Base-by-base conservation (phyloP, 73 alveolate genomes). In the Paramecium primaurelia region DNA sequence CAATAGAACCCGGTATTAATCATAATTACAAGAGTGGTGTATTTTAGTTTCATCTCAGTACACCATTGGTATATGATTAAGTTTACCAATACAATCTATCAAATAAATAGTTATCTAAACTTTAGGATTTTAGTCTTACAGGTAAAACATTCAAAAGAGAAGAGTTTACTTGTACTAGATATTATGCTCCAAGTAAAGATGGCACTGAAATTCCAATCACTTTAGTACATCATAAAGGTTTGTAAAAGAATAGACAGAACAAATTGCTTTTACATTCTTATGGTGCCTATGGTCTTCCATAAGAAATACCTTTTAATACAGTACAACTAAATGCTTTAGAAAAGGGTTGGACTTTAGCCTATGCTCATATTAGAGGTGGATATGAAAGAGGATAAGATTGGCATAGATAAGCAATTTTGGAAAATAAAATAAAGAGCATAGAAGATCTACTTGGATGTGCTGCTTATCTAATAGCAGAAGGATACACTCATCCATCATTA, bases 341-440 rank as follows among this genome's bases (percentile, higher is more conserved):
- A 51, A 92, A 92, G 59, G 98, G 96, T 14, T 97, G 98, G 98
- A 93, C 94, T 14, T 71, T 97, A n/a, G 99, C 98, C 8, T 59
- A 71, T 60, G 97, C 99, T 12, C 97, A 96, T 89, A 97, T 97
- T 4, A 93, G 99, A 93, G 99, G 99, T 16, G 99, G 98, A 3
- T 96, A 97, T 44, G 99, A 97, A 71, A 93, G 93, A 73, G 99
- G 99, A 8, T 49, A 93, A 6, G 69, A 93, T 71, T 97, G 99
- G 99, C 99, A 97, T 89, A 84, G 93, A 86, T 71, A 89, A 20
- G 99, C 97, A 1, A 96, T 94, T 40, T 92, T 90, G 40, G 93
- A 71, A 25, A 95, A 93, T 20, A 97, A 97, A 90, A 69, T 64
- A 22, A 95, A 92, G 36, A 84, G 97, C 6, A 64, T 96, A 58